These are phyloP conservation scores for Jatropha podagrica DNA, from an alignment of 441 rosid species.

Conservation along the genomic window DNA sequence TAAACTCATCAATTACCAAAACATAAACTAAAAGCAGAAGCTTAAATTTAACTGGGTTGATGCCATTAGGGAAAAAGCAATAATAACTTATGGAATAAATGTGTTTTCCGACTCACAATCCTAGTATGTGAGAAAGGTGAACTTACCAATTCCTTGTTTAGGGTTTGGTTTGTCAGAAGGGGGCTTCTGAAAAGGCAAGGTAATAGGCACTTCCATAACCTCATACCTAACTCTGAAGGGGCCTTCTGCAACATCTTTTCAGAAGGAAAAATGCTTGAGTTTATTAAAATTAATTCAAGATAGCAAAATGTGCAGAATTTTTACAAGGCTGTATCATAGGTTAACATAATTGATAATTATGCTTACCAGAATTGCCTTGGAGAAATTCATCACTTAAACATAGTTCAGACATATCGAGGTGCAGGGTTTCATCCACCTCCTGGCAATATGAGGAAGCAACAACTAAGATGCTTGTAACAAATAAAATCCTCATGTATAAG, in stretches of 20 bases:
- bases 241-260: slow-evolving; percentile 50
- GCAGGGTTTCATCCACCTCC: slow-evolving; percentile 93
- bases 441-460: slow-evolving; percentile 32
- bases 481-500: slow-evolving; percentile 11
- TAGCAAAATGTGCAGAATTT: not conserved
- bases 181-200: slow-evolving; percentile 90
- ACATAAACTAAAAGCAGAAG: not conserved
- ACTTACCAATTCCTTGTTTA: slow-evolving; percentile 95
- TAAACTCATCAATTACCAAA: not conserved
- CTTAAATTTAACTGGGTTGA: not conserved
- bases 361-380: slow-evolving; percentile 65
- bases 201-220: slow-evolving; percentile 71
- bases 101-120: not conserved
- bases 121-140: slow-evolving; percentile 20
- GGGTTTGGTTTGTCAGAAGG: slow-evolving; percentile 93
- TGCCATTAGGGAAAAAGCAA: not conserved
- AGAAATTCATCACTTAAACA: slow-evolving; percentile 69
- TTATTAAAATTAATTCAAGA: slow-evolving; percentile 1
- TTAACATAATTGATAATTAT: not conserved
- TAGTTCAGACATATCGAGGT: slow-evolving; percentile 82
- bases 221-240: slow-evolving; percentile 77
- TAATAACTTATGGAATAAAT: not conserved
- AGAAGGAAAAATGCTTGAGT: not conserved
- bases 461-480: slow-evolving; percentile 8
- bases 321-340: slow-evolving; percentile 1